These are phyloP conservation scores for Penicillium sp. DNA, from an alignment of 2,329 filamentous ascomycete species.

Conservation along the genomic window DNA sequence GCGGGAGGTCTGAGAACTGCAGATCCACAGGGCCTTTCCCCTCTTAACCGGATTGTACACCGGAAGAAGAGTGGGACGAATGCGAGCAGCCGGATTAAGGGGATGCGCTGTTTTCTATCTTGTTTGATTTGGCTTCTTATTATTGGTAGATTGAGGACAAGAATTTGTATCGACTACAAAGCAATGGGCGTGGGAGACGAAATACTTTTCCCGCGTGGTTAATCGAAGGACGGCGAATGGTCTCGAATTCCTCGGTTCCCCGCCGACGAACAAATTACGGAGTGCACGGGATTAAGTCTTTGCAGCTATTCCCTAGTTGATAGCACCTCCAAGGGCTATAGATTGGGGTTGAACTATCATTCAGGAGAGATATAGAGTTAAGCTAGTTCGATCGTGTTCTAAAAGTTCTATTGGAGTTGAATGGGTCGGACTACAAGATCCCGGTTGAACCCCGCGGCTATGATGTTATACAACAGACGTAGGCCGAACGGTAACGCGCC, in stretches of 20 bases:
- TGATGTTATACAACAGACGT: background rate
- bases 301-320: background rate
- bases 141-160: background rate
- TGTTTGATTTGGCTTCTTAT: background rate
- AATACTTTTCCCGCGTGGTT: background rate
- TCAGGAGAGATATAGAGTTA: too few species aligned
- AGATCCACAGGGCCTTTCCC: background rate
- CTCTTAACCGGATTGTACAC: conserved; percentile 6
- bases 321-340: background rate
- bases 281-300: conserved; percentile 6
- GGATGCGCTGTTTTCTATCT: background rate
- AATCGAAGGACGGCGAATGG: conserved; percentile 12
- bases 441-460: background rate
- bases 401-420: too few species aligned
- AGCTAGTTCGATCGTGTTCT: too few species aligned
- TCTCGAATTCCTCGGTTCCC: conserved; percentile 24
- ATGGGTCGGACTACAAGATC: too few species aligned
- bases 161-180: too few species aligned
- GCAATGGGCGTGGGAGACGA: background rate
- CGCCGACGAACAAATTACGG: conserved; percentile 27
- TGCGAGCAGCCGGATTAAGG: background rate
- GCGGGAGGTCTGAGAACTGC: background rate
- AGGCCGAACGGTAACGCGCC: conserved; percentile 2
- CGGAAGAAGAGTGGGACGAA: background rate
- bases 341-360: background rate